phyloP scores from a whole-genome alignment of 495 filamentous ascomycete species.

The Xylaria nigripes region DNA sequence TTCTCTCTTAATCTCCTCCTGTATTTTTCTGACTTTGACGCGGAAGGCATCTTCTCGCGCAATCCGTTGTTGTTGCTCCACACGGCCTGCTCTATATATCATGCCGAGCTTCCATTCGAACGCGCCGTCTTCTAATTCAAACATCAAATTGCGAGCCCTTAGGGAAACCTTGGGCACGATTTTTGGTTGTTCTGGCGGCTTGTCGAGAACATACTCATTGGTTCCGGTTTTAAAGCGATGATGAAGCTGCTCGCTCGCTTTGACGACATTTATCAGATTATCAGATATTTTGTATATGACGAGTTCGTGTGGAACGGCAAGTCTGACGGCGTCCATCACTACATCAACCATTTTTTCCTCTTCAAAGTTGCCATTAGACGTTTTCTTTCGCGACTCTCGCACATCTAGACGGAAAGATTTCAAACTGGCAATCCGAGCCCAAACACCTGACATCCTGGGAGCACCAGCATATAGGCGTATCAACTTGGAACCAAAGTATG shows the following conservation, averaged over 20 bases:
- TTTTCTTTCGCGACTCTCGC: constrained; percentile 63
- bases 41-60: constrained; percentile 85
- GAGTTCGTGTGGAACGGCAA: constrained; percentile 91
- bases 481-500: constrained; percentile 67
- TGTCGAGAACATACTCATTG: constrained; percentile 79
- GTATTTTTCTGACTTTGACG: constrained; percentile 76
- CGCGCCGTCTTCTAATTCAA: constrained; percentile 89
- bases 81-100: constrained; percentile 80
- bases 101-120: constrained; percentile 95
- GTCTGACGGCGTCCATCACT: constrained; percentile 71
- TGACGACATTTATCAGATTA: constrained; percentile 80
- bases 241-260: constrained; percentile 81
- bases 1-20: constrained; percentile 51
- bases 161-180: constrained; percentile 76
- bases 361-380: constrained; percentile 44
- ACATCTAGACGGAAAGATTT: constrained; percentile 73
- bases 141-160: constrained; percentile 68
- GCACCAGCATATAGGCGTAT: constrained; percentile 78
- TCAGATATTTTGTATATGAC: constrained; percentile 86
- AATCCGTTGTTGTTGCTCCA: constrained; percentile 81
- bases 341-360: constrained; percentile 84
- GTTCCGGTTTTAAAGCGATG: constrained; percentile 79
- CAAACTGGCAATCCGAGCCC: constrained; percentile 78
- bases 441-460: constrained; percentile 69
- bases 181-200: constrained; percentile 75